phyloP scores from a whole-genome alignment of 371 early-diverging fungal genomes.

The Mucor racemosus region DNA sequence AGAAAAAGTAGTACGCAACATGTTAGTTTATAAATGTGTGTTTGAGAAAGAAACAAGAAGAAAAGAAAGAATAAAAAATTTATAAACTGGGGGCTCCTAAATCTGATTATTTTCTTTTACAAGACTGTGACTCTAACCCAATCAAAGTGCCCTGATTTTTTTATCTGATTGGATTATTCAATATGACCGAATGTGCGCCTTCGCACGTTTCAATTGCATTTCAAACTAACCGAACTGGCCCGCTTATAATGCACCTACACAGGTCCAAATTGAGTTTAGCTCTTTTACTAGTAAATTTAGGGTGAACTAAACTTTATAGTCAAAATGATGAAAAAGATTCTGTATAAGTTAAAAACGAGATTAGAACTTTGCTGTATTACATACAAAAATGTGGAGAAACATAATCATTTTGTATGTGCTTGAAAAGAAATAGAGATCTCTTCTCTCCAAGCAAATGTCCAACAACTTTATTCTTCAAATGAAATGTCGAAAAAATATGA shows the following conservation, averaged over 20 bases:
- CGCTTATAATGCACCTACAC: not conserved
- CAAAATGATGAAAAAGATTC: not conserved
- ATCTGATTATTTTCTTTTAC: conserved; percentile 14
- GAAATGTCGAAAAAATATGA: too few species aligned
- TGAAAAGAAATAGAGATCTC: too few species aligned
- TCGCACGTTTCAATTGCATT: not conserved
- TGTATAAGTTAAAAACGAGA: not conserved
- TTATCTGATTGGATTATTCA: conserved; percentile 16
- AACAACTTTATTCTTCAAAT: too few species aligned
- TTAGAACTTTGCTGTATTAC: not conserved
- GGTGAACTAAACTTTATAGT: not conserved
- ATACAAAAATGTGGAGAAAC: not conserved
- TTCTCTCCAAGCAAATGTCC: too few species aligned
- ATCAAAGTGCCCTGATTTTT: not conserved
- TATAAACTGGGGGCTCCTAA: conserved; percentile 19
- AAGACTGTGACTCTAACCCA: conserved; percentile 14
- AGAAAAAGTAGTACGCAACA: conserved; percentile 38
- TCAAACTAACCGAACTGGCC: conserved; percentile 8
- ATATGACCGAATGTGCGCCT: conserved; percentile 1
- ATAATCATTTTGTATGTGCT: too few species aligned
- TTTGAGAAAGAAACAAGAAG: conserved; percentile 7
- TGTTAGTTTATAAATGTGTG: conserved; percentile 10
- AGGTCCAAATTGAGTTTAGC: not conserved
- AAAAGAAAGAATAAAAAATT: conserved; percentile 28
- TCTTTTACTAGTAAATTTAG: not conserved